A percentile compares a stretch with the other conserved stretches of the same genome.
Evolutionary conservation across 352 stramenopile species (phyloP).

Genomic region (Pythium biforme): DNA sequence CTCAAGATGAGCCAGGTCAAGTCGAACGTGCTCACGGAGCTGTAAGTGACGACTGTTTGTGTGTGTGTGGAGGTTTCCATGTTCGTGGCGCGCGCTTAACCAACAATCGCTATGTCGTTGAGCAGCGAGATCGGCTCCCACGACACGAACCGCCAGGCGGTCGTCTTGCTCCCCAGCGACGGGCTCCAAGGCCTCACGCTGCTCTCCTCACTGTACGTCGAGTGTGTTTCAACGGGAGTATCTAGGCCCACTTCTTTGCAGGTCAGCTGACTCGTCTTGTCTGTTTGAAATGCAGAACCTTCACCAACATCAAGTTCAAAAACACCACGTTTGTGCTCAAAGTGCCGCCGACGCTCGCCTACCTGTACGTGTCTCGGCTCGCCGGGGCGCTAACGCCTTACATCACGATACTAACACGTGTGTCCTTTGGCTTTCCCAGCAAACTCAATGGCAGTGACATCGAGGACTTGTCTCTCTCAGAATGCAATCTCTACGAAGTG

Average conservation of each 20-base stretch:
- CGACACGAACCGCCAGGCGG: neutral
- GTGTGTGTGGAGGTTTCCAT: too few species aligned
- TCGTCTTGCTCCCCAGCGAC: neutral
- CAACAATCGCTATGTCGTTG: neutral
- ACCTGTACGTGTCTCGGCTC: conserved; percentile 27
- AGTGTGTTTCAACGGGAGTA: too few species aligned
- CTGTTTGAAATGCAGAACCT: conserved; percentile 21
- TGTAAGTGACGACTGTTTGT: conserved; percentile 3
- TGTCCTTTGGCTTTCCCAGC: conserved; percentile 13
- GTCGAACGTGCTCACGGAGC: neutral
- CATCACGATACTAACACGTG: too few species aligned
- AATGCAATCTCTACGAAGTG: conserved; percentile 13
- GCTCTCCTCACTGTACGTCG: conserved; percentile 13
- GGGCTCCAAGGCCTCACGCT: neutral
- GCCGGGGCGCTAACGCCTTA: too few species aligned
- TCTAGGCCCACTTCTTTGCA: too few species aligned
- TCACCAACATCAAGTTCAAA: conserved; percentile 32
- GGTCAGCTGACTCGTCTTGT: too few species aligned
- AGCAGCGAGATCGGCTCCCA: conserved; percentile 11
- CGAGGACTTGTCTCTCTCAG: conserved; percentile 14
- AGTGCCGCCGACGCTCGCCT: conserved; percentile 18
- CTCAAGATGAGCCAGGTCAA: neutral
- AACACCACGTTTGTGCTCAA: conserved; percentile 13
- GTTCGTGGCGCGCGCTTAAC: too few species aligned
- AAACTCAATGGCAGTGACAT: conserved; percentile 26